Evolutionary conservation across 2,329 filamentous ascomycete species (phyloP), one percentile per base, ranked within the genome.

Genomic region (Dactylella cylindrospora): DNA sequence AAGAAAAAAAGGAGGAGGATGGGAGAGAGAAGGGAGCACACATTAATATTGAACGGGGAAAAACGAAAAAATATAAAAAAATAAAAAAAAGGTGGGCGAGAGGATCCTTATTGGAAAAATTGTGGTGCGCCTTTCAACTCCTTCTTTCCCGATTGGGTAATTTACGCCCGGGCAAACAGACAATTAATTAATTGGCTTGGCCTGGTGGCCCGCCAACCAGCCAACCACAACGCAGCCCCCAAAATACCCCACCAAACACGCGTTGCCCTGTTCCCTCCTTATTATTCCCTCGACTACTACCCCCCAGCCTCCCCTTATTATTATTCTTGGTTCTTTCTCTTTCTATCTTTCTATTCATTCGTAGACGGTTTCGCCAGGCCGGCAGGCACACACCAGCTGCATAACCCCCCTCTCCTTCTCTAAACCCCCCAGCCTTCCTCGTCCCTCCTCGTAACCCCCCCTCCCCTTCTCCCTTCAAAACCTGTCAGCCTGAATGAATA

Each of bases 31-130:
- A 20, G 20, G 15, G 17, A 20, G 36, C 17, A 23, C 49, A 32
- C 38, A 33, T 32, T 39, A 35, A 28, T 35, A 35, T 28, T 39
- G 41, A 52, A 32, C 44, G 36, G 17, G 22, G 10, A 49, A 57
- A 50, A 38, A 28, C 25, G 33, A 31, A 38, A 28, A 46, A 49
- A 49, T 38, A 35, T n/a, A 51, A 60, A 28, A 41, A 55, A 62
- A n/a, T n/a, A n/a, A n/a, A n/a, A n/a, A n/a, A n/a, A n/a, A n/a
- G n/a, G 57, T 62, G 57, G 57, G 57, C 57, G 57, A 46, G 43
- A 33, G 43, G 43, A 49, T 44, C 57, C 57, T 62, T 54, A 54
- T n/a, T n/a, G n/a, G n/a, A n/a, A n/a, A n/a, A 54, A 49, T 49
- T 49, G 49, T 41, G 57, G 46, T 33, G 29, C 19, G 23, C 36